These are phyloP conservation scores for Suillus hirtellus DNA, from an alignment of 768 basidiomycete genomes.

Conservation along the genomic window DNA sequence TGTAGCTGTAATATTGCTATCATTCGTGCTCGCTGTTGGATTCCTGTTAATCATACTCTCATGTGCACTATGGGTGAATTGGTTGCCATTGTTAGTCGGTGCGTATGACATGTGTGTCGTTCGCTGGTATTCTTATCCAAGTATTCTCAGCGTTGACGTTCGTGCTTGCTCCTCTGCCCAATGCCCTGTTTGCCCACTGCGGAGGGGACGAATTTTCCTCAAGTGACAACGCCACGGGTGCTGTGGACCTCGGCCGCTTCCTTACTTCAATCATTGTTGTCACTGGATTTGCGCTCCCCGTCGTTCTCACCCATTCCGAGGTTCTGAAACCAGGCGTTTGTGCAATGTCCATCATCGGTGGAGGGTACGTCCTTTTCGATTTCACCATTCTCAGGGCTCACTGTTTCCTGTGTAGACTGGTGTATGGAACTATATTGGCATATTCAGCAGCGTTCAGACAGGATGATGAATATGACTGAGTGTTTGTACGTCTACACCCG, in stretches of 20 bases:
- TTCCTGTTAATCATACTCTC: conserved; percentile 97
- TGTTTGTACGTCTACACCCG: conserved; percentile 1
- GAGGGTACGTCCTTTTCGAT: conserved; percentile 58
- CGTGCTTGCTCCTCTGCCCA: conserved; percentile 93
- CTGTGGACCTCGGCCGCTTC: conserved; percentile 92
- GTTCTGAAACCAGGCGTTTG: conserved; percentile 84
- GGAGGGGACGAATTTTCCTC: conserved; percentile 85
- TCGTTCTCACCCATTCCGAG: conserved; percentile 89
- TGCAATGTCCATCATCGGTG: conserved; percentile 93
- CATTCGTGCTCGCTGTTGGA: conserved; percentile 96
- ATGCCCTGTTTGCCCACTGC: conserved; percentile 92
- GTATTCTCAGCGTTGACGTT: conserved; percentile 77
- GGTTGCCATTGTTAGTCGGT: conserved; percentile 97
- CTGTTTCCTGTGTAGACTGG: conserved; percentile 47
- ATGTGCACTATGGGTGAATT: conserved; percentile 94
- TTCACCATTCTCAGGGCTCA: conserved; percentile 10
- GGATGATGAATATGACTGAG: conserved; percentile 74
- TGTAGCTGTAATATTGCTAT: conserved; percentile 91
- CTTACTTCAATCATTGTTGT: conserved; percentile 89
- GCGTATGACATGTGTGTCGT: conserved; percentile 29
- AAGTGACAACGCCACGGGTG: conserved; percentile 67
- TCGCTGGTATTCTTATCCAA: conserved; percentile 7
- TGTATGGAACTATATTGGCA: conserved; percentile 88
- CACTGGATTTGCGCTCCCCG: conserved; percentile 89
- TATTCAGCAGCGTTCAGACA: conserved; percentile 84